Evolutionary conservation across 2,329 filamentous ascomycete genomes (phyloP).

Genomic region (Sclerotinia minor): DNA sequence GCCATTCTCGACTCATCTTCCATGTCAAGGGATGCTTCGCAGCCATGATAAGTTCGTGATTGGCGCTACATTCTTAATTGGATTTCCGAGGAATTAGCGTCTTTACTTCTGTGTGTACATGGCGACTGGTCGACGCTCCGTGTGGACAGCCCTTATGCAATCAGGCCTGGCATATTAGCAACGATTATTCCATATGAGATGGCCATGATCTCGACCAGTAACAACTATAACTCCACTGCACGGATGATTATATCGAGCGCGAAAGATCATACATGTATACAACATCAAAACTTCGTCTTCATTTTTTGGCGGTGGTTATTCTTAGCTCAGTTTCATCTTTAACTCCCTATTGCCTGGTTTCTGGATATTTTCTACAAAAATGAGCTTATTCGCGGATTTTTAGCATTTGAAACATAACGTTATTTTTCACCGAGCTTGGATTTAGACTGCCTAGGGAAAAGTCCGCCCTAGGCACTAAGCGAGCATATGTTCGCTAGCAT

Average conservation of each 20-base stretch:
- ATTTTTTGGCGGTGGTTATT: background rate
- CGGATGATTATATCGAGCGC: no score
- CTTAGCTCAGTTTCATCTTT: background rate
- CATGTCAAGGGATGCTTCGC: no score
- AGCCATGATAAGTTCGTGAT: background rate
- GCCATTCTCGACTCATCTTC: no score
- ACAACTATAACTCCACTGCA: background rate
- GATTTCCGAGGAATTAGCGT: background rate
- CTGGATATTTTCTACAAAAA: background rate
- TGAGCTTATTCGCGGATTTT: background rate
- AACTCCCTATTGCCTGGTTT: background rate
- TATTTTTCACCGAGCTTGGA: background rate
- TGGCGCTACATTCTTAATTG: background rate
- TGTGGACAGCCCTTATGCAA: background rate
- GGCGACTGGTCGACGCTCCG: background rate
- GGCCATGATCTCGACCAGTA: background rate
- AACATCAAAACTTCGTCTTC: background rate
- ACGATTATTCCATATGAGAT: background rate
- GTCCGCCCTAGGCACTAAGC: constrained; percentile 3
- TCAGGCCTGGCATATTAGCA: background rate
- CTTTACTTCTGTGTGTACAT: background rate
- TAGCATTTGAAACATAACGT: background rate
- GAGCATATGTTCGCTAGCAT: background rate
- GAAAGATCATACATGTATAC: background rate
- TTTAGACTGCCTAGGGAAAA: constrained; percentile 12